Evolutionary conservation across 2,329 filamentous ascomycete species (phyloP), one percentile per base, ranked within the genome.

Genomic region (Clathrospora elynae): DNA sequence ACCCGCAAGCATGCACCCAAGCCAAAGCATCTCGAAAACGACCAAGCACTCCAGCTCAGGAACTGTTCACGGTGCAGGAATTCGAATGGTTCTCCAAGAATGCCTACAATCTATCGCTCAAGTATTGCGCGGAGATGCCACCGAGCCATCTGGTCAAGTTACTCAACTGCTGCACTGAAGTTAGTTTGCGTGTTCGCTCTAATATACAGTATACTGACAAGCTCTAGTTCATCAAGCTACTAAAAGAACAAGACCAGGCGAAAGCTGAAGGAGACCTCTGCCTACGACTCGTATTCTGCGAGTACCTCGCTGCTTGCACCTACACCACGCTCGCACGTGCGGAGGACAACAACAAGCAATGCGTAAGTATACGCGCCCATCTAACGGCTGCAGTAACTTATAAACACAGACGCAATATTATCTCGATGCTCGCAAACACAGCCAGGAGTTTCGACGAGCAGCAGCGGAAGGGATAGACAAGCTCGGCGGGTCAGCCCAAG

Each of bases 1-100:
- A 7, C 11, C 6, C 12, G 2, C 74, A 46, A 71, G 71, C 70
- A 67, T 76, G 77, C 12, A 66, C 70, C 2, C 72, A 73, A 28
- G 71, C 75, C 16, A 77, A 73, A 61, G 36, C 73, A 73, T 51
- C 64, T 57, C 26, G 57, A 72, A 12, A 74, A 73, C 6, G 67
- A 70, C 20, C 80, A 70, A 49, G 43, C 75, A 62, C 41, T 20
- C 41, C 77, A 1, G 44, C 77, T 0, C 57, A 64, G 16, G 55
- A 66, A 28, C 37, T 59, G 1, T 90, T 90, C 60, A 80, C 78
- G 1, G 44, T 77, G 0, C 66, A 75, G 3, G 90, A 96, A 57
- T 74, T 95, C 3, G 80, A 91, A 54, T 95, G 90, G 90, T 91
- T 95, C 64, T 86, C 85, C 24, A 85, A 85, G 50, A 92, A 88